A percentile compares a stretch with the other conserved stretches of the same genome.
phyloP scores from a whole-genome alignment of 768 basidiomycete genomes.

The Clitopilus passeckerianus region DNA sequence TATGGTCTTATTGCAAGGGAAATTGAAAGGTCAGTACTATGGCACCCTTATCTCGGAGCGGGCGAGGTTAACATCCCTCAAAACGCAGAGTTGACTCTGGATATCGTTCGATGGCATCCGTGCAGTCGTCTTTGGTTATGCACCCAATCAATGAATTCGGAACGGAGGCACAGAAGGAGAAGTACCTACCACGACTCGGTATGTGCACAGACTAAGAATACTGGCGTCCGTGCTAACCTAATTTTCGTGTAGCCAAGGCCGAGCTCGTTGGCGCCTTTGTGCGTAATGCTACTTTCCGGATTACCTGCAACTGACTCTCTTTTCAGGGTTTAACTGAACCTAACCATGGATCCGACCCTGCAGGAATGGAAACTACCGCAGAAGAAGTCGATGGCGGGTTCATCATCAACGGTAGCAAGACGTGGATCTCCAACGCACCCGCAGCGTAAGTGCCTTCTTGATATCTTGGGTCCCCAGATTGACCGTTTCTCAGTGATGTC shows the following conservation, averaged over 20 bases:
- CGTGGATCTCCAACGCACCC: conserved; percentile 95
- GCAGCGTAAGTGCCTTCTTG: conserved; percentile 55
- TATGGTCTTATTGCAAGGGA: conserved; percentile 94
- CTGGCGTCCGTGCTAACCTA: background rate
- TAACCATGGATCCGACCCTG: conserved; percentile 95
- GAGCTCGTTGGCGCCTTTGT: conserved; percentile 93
- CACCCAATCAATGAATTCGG: conserved; percentile 91
- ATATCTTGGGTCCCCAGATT: background rate
- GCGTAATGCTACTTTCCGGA: conserved; percentile 22
- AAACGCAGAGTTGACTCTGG: conserved; percentile 83
- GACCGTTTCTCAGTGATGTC: conserved; percentile 53
- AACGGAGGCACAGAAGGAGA: conserved; percentile 83
- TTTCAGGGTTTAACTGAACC: conserved; percentile 89
- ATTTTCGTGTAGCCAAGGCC: conserved; percentile 56
- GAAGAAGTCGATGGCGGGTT: conserved; percentile 83
- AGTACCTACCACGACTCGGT: conserved; percentile 84
- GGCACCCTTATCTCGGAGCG: background rate
- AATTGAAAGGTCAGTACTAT: conserved; percentile 67
- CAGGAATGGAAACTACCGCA: conserved; percentile 95
- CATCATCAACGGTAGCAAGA: conserved; percentile 87
- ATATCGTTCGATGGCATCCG: conserved; percentile 91
- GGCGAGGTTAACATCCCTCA: background rate
- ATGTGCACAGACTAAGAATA: conserved; percentile 7
- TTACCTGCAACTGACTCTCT: background rate
- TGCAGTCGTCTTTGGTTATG: conserved; percentile 96